Percentiles rank a stretch among this genome's conserved stretches.
These are phyloP conservation scores for Geotrichum klebahnii DNA, from an alignment of 1,139 yeast genomes.

Conservation along the genomic window DNA sequence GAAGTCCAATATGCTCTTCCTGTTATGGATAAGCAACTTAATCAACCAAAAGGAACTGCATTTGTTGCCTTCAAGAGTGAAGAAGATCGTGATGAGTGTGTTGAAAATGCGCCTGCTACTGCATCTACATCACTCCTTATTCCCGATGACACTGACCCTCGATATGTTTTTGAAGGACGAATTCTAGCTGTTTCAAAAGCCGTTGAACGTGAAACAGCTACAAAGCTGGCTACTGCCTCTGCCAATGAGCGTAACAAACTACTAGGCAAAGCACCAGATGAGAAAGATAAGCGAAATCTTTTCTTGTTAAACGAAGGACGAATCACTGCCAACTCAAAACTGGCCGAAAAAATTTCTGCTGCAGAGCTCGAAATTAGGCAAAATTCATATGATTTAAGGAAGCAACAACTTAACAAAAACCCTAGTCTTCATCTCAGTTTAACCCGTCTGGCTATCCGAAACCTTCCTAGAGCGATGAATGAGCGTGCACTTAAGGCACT, in stretches of 20 bases:
- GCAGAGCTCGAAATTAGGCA: constrained; percentile 86
- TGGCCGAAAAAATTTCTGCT: constrained; percentile 63
- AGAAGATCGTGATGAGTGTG: constrained; percentile 62
- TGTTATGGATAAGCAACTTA: constrained; percentile 79
- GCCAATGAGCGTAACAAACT: constrained; percentile 67
- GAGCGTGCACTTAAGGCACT: constrained; percentile 84
- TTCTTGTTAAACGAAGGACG: constrained; percentile 92
- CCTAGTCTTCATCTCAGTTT: constrained; percentile 86
- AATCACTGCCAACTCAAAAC: constrained; percentile 71
- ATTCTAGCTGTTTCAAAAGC: constrained; percentile 78
- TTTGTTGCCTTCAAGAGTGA: constrained; percentile 77
- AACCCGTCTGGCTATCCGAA: constrained; percentile 91
- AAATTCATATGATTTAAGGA: constrained; percentile 78
- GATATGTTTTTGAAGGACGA: constrained; percentile 89
- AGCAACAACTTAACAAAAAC: constrained; percentile 83
- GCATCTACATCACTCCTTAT: constrained; percentile 74
- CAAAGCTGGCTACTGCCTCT: constrained; percentile 66
- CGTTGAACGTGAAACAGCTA: constrained; percentile 84
- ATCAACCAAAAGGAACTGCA: constrained; percentile 89
- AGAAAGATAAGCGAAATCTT: constrained; percentile 77
- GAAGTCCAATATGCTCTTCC: constrained; percentile 89
- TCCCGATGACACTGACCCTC: constrained; percentile 86
- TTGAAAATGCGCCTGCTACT: constrained; percentile 73
- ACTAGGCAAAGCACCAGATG: constrained; percentile 75
- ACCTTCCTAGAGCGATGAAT: constrained; percentile 87